Evolutionary conservation across 1,284 basidiomycete species (phyloP), one percentile per base, ranked within the genome.

Genomic region (Moesziomyces aphidis): DNA sequence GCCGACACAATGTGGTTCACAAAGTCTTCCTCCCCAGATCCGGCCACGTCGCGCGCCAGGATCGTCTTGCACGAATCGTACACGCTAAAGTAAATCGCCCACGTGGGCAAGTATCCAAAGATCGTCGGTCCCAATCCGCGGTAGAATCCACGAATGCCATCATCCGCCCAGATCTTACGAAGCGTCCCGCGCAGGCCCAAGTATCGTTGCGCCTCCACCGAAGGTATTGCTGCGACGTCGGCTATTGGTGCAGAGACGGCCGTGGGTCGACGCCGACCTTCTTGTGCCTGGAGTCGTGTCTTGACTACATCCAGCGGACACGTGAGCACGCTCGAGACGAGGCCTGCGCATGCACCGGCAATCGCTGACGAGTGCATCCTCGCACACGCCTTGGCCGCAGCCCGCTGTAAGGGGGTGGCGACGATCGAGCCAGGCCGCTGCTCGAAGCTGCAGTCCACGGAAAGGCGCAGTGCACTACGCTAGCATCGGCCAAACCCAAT

Each of bases 241-340:
- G 42, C n/a, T 47, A 46, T 42, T 46, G 39, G 21, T 31, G 46
- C 13, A 21, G 22, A 22, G 6, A 28, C 5, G 0, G 26, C 26
- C 23, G 47, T 3, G 22, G 62, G 59, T 22, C 34, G 55, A 28
- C 55, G 31, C 46, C 73, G 19, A 55, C 80, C 55, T 55, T 75
- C 76, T 85, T 97, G 94, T 21, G 97, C 96, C 87, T 99, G 96
- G 48, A 99, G 86, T 76, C 93, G 93, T 0, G 96, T 99, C 88
- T 99, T 99, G 86, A 99, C 89, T 49, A 99, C 96, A 85, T 99
- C 96, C 61, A 99, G 89, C 8, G 96, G 96, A 85, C 97, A 99
- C 10, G 96, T 99, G 64, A 95, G 93, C 73, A 99, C 89, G 85
- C 92, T 94, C 58, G 93, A 92, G 76, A 95, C 92, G 66, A 99